Evolutionary conservation across 768 basidiomycete genomes (phyloP).

Genomic region (Thelephora ganbajun): DNA sequence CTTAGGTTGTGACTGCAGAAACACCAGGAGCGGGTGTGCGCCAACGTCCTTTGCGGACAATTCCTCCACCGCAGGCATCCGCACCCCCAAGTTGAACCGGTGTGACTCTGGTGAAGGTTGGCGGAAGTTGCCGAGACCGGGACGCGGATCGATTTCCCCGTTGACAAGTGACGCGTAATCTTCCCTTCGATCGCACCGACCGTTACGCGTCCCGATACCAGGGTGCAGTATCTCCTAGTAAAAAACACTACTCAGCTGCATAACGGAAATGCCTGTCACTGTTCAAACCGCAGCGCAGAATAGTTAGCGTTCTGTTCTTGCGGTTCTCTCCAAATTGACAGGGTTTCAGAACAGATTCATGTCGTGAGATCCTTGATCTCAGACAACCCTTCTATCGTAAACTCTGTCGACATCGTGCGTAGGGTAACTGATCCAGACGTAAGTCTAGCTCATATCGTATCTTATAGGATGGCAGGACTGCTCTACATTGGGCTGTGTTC

Average conservation of each 20-base stretch:
- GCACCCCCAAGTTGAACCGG: no score
- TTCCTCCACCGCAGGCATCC: neutral
- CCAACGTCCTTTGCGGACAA: neutral
- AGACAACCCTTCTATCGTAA: constrained; percentile 47
- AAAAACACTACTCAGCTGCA: neutral
- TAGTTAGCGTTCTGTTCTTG: constrained; percentile 21
- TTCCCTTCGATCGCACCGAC: neutral
- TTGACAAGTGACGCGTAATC: neutral
- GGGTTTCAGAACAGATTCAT: constrained; percentile 45
- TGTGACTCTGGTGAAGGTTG: no score
- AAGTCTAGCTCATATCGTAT: neutral
- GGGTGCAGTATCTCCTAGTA: neutral
- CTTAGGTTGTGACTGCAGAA: constrained; percentile 71
- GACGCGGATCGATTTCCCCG: no score
- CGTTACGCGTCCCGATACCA: neutral
- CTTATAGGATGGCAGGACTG: constrained; percentile 58
- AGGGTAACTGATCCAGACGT: neutral
- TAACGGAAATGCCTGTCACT: constrained; percentile 17
- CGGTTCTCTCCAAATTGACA: neutral
- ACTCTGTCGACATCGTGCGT: constrained; percentile 49
- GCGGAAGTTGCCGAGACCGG: no score
- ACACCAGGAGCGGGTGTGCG: constrained; percentile 61
- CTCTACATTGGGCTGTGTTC: constrained; percentile 79
- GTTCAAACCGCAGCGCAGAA: constrained; percentile 61
- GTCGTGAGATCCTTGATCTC: constrained; percentile 52